These are phyloP conservation scores for Candida andamanensis DNA, from an alignment of 805 yeast species.

Conservation along the genomic window DNA sequence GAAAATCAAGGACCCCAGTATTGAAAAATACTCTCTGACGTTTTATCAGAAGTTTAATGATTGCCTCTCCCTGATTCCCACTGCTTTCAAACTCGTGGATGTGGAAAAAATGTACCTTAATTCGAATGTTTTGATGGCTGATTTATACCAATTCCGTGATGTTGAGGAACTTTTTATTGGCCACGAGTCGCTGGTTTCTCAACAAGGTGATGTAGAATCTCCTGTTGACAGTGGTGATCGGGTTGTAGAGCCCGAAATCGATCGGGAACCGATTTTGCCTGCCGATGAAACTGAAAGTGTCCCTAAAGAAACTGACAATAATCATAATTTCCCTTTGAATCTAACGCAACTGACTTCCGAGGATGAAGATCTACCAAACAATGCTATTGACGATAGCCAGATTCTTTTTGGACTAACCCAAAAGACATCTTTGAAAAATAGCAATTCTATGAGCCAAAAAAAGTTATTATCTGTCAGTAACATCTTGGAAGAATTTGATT, in stretches of 20 bases:
- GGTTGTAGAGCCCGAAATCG: too few relatives aligned
- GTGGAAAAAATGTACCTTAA: conserved; percentile 13
- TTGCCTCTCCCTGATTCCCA: conserved; percentile 16
- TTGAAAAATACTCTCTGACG: conserved; percentile 3
- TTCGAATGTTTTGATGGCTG: conserved; percentile 10
- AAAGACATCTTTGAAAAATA: conserved; percentile 5
- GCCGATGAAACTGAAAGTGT: too few relatives aligned
- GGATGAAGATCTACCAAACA: not conserved
- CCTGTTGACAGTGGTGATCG: too few relatives aligned
- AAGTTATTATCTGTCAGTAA: too few relatives aligned
- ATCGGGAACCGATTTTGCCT: too few relatives aligned
- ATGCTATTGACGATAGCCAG: conserved; percentile 7
- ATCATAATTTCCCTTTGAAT: too few relatives aligned
- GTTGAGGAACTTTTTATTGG: conserved; percentile 15
- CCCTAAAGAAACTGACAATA: conserved; percentile 3
- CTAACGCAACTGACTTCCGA: too few relatives aligned
- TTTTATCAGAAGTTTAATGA: conserved; percentile 8
- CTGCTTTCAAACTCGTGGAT: conserved; percentile 24
- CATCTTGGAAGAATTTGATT: conserved; percentile 27
- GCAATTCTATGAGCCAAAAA: too few relatives aligned
- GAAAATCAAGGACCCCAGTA: conserved; percentile 2
- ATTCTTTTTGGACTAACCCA: conserved; percentile 19
- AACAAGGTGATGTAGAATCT: too few relatives aligned
- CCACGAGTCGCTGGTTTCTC: too few relatives aligned
- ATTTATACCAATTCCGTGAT: conserved; percentile 18